Evolutionary conservation across 139 green algal species (phyloP).

Genomic region (Prasinococcaceae sp.): DNA sequence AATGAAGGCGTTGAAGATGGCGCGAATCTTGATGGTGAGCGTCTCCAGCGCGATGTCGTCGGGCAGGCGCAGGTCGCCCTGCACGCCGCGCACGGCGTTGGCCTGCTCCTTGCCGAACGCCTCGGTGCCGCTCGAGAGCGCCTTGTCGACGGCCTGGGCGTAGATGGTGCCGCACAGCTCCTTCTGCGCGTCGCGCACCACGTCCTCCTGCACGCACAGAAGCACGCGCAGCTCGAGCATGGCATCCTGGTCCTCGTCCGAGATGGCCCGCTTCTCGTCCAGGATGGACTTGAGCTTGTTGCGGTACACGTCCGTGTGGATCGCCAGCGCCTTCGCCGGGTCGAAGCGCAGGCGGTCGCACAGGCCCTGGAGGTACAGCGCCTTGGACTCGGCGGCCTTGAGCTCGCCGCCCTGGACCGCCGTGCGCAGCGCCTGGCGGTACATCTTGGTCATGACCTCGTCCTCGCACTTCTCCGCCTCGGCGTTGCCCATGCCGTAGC

Average conservation of each 20-base stretch:
- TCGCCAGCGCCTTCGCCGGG: constrained; percentile 51
- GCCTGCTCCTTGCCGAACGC: constrained; percentile 41
- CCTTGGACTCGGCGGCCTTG: constrained; percentile 34
- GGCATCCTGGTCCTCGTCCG: constrained; percentile 50
- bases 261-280: constrained; percentile 43
- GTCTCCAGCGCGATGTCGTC: constrained; percentile 27
- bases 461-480: constrained; percentile 44
- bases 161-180: constrained; percentile 50
- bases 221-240: constrained; percentile 57
- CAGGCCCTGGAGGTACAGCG: constrained; percentile 55
- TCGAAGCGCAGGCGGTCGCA: constrained; percentile 57
- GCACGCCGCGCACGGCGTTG: constrained; percentile 39
- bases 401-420: constrained; percentile 26
- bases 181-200: constrained; percentile 33
- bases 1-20: constrained; percentile 43
- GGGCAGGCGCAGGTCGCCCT: constrained; percentile 55
- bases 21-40: constrained; percentile 17
- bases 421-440: constrained; percentile 32
- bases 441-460: constrained; percentile 48
- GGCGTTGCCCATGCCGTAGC: constrained; percentile 61
- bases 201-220: constrained; percentile 61
- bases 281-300: constrained; percentile 50
- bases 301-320: constrained; percentile 66
- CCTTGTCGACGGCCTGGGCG: constrained; percentile 31
- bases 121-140: constrained; percentile 39